phyloP scores from a whole-genome alignment of 345 rosid genomes.

The Diplotaxis tenuifolia region DNA sequence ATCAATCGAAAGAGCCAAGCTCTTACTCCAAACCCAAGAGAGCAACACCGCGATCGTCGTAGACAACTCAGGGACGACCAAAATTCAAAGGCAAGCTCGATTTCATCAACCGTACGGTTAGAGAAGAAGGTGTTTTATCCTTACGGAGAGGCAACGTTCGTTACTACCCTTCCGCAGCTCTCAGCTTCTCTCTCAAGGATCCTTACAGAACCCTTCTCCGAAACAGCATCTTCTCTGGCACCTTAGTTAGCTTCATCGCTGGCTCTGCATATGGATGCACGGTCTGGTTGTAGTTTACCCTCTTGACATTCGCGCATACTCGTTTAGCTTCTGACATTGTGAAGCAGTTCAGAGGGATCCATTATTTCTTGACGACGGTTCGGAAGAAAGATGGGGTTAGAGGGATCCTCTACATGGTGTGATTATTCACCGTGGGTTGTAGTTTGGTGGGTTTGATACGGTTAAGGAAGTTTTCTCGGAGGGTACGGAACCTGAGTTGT shows the following conservation, averaged over 20 bases:
- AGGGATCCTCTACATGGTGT: conserved; percentile 94
- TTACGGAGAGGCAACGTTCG: no score
- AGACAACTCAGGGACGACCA: no score
- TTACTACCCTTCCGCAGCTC: no score
- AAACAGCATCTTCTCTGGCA: conserved; percentile 60
- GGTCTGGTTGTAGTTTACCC: conserved; percentile 73
- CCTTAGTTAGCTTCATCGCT: conserved; percentile 79
- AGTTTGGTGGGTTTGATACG: conserved; percentile 93
- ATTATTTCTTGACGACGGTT: conserved; percentile 77
- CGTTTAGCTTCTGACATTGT: conserved; percentile 92
- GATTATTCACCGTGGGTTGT: conserved; percentile 78
- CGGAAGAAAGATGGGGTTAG: conserved; percentile 65
- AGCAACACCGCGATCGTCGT: no score
- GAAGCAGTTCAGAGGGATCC: conserved; percentile 75
- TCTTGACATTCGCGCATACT: conserved; percentile 90
- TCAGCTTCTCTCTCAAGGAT: conserved; percentile 91
- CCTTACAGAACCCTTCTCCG: conserved; percentile 69
- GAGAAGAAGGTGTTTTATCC: no score
- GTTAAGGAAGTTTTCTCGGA: conserved; percentile 68
- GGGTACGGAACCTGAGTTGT: conserved; percentile 60
- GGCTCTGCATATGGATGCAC: conserved; percentile 95
- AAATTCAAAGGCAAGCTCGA: no score
- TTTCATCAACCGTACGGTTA: no score
- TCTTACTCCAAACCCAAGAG: no score
- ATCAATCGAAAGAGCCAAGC: no score